These are phyloP conservation scores for Picochlorum sp. DNA, from an alignment of 139 green algal genomes.

Conservation along the genomic window DNA sequence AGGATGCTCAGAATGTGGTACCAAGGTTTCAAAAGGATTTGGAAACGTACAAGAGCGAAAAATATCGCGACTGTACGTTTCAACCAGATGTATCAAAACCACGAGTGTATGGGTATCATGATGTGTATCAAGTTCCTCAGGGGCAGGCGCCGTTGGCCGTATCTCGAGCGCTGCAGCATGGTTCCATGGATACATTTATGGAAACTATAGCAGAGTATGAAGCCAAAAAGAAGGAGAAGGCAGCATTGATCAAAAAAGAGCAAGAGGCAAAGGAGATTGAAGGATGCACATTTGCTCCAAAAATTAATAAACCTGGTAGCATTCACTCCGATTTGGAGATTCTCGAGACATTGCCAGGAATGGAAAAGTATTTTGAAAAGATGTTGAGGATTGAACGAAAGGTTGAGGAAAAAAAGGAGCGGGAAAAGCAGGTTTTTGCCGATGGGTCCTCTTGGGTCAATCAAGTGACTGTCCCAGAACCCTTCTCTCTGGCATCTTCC, in stretches of 20 bases:
- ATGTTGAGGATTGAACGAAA: neutral
- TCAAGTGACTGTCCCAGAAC: neutral
- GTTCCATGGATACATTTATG: neutral
- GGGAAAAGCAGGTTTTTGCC: neutral
- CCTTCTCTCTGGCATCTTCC: neutral
- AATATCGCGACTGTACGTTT: neutral
- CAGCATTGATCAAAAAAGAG: neutral
- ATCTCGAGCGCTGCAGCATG: neutral
- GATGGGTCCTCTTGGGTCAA: neutral
- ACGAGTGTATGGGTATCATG: neutral
- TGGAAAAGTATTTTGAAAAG: too few species aligned
- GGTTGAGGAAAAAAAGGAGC: neutral
- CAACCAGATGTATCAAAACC: neutral
- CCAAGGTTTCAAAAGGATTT: too few species aligned
- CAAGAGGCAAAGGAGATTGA: neutral
- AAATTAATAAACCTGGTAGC: neutral
- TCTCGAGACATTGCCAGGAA: too few species aligned
- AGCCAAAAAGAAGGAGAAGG: neutral
- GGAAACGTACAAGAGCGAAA: neutral
- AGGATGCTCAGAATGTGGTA: too few species aligned
- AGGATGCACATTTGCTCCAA: slow-evolving; percentile 11
- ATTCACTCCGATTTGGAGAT: neutral
- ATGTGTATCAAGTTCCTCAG: neutral
- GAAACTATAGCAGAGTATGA: neutral
- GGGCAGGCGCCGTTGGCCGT: neutral